phyloP scores from a whole-genome alignment of 768 basidiomycete species.

The Boletus vinaceobasis region DNA sequence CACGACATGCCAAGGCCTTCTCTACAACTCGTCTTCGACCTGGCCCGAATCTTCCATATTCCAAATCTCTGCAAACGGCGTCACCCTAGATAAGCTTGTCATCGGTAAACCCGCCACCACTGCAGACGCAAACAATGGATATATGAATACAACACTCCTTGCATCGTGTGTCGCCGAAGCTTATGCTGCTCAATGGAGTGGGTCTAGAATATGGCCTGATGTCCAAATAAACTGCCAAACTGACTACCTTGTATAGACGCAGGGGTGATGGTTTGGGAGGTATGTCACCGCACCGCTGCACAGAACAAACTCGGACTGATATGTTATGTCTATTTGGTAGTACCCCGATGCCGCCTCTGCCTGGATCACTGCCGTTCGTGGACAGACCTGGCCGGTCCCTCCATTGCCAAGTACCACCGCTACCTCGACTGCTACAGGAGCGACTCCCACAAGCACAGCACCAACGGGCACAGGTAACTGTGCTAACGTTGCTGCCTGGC shows the following conservation, averaged over 20 bases:
- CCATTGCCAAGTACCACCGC: background rate
- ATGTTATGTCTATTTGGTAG: conserved; percentile 16
- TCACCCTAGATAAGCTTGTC: conserved; percentile 61
- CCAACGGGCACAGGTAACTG: background rate
- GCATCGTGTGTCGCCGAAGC: conserved; percentile 52
- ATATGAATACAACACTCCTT: conserved; percentile 52
- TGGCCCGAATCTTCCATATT: conserved; percentile 43
- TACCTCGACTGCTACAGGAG: background rate
- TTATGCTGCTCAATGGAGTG: background rate
- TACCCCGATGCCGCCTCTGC: conserved; percentile 34
- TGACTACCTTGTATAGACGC: conserved; percentile 20
- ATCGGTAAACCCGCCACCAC: conserved; percentile 65
- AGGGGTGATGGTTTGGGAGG: conserved; percentile 14
- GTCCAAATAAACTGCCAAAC: background rate
- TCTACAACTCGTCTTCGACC: conserved; percentile 35
- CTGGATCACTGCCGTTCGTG: conserved; percentile 27
- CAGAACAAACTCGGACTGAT: background rate
- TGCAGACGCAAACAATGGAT: conserved; percentile 50
- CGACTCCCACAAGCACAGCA: background rate
- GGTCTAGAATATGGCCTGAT: background rate
- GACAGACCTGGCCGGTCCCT: conserved; percentile 1
- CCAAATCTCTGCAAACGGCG: conserved; percentile 50
- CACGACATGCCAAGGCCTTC: conserved; percentile 36
- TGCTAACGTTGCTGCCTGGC: background rate
- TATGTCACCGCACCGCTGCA: background rate